Evolutionary conservation across 257 asterid species (phyloP), one percentile per base, ranked within the genome.

Genomic region (Primulina huaijiensis): DNA sequence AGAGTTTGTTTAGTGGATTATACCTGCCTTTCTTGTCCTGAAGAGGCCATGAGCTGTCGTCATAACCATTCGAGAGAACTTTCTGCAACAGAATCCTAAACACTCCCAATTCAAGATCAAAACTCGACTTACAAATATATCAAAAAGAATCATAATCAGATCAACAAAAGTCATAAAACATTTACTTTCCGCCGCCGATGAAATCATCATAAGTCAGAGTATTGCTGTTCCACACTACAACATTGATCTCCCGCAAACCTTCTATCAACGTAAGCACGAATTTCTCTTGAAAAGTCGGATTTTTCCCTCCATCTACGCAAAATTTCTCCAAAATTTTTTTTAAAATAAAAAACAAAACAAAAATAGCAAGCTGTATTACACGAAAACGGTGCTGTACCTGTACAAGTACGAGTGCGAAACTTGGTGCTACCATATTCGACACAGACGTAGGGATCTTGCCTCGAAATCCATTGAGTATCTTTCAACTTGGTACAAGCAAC

Each of bases 401-500:
- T 93, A 50, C 92, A 86, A 68, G 99, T 93, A n/a, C 96, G 96
- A 8, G 99, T 90, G 0, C 99, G 92, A 43, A 33, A 81, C 46
- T 89, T 93, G 63, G 86, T 75, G 83, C 84, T 88, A 25, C 71
- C 96, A 57, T 90, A 93, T 68, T 93, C 97, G 34, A 93, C 80
- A 65, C 92, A 85, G 61, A 89, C 96, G 75, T 93, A 93, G 17
- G 99, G 97, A 90, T 93, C 99, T 77, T 93, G 99, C 75, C 97
- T 85, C 20, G 99, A 89, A 66, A 90, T 82, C 97, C 97, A 93
- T 55, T 93, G 97, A 0, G 96, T 90, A 70, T 90, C 89, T 73
- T 82, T 90, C 86, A 93, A 78, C 76, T 84, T 93, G 35, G 61
- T 82, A 67, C 96, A 89, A 12, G 85, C 83, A 19, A 90, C 97